Evolutionary conservation across 202 grass and related monocot species (phyloP), one percentile per base, ranked within the genome.

Genomic region (Eragrostis tef): DNA sequence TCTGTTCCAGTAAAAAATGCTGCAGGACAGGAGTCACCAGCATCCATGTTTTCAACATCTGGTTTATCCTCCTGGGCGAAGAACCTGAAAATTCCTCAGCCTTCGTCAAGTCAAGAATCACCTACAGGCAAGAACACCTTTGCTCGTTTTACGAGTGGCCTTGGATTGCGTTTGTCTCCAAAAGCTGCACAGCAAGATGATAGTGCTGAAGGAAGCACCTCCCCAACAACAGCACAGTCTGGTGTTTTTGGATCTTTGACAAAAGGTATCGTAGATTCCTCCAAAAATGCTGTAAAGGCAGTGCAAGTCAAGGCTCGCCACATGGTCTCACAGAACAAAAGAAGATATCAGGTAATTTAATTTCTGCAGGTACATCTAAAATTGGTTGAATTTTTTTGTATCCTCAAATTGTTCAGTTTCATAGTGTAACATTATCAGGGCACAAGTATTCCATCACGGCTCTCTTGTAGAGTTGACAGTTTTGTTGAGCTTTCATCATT

Each of bases 301-400:
- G 96, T 99, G 62, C 96, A 99, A 88, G 93, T 99, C 43, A 99
- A 96, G 78, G 96, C 96, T 66, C 90, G 90, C 11, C 96, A 99
- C 79, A 99, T 99, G 77, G 93, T 99, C 51, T 96, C 96, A 78
- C 96, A 99, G 82, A 99, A 99, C 83, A 99, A 93, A 85, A 91
- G 93, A 79, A 84, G 93, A 86, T 99, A 99, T 72, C 96, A 99
- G 89, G 96, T 99, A 79, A 41, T 77, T 58, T 31, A 85, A 8
- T 20, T 11, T 50, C 16, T 79, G 49, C 64, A 68, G 22, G 5
- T 31, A 36, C 31, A 67, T 64, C 79, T 71, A 44, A 44, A 65
- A 27, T 46, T 69, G 52, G 49, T 41, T 3, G 39, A 19, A 52
- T 22, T 44, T 22, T 52, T 86, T 75, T 36, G 34, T 19, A 53